Evolutionary conservation across 106 monocot genomes (phyloP), one percentile per base, ranked within the genome.

Genomic region (Ottelia alismoides): DNA sequence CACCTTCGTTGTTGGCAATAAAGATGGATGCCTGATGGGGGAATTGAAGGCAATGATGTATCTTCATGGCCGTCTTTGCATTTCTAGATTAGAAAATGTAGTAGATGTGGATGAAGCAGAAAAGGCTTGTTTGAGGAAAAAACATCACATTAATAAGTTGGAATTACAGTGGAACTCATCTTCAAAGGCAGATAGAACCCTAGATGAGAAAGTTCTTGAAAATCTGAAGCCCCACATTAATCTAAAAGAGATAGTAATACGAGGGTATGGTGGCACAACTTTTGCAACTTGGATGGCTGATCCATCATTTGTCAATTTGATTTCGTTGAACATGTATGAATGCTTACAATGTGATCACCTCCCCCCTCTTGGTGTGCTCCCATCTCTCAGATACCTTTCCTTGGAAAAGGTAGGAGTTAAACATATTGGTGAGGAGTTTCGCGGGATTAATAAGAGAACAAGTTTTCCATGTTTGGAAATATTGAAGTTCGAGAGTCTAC

Each of bases 1-100:
- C 25, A 67, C 59, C 22, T 80, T 80, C 44, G 24, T 59, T 11
- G 71, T 76, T 3, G 44, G 67, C 17, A 44, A 47, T 17, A 25
- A 27, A 3, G 49, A 18, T 25, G 71, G 32, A 27, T 67, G 80
- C 27, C 4, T 49, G 29, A 51, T 76, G 28, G 25, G 45, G 3
- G 63, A 80, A 57, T 45, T 80, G 40, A 72, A 67, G 55, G 23
- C 56, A 24, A 49, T 80, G 46, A 53, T 40, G 26, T 9, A 68
- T 48, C 58, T 80, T 27, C 56, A 53, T 32, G 71, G 80, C 20
- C 53, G 66, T 28, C 63, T 80, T 60, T 80, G 75, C 52, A 80
- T 80, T 53, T 71, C 75, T 28, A 80, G 68, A 47, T 59, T 80
- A 29, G 80, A 75, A 26, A 80, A 75, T 30, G 62, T 79, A 9